Conservation (phyloP, 1,139 yeast genomes). For the Candida frijolesensis region DNA sequence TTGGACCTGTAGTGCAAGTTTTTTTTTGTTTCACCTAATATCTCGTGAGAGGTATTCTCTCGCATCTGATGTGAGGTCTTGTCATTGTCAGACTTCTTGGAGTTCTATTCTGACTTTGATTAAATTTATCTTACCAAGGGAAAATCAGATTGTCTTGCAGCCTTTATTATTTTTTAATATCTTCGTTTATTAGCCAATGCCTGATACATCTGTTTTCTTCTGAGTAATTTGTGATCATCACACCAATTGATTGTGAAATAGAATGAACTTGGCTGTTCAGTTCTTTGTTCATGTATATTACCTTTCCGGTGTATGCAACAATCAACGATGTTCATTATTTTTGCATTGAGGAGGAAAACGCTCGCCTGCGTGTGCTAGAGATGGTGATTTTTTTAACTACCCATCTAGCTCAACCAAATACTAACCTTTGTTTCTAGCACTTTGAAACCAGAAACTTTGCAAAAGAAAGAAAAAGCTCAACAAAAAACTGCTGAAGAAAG, state of each 20-base stretch:
- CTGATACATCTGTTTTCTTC: slow-evolving; percentile 54
- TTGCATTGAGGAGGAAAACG: slow-evolving; percentile 20
- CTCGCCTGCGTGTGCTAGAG: slow-evolving; percentile 9
- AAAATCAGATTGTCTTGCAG: slow-evolving; percentile 52
- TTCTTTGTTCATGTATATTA: slow-evolving; percentile 32
- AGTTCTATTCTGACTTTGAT: slow-evolving; percentile 23
- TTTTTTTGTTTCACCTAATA: slow-evolving; percentile 8
- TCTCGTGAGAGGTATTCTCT: slow-evolving; percentile 13
- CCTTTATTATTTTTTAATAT: slow-evolving; percentile 19
- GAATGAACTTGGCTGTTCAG: slow-evolving; percentile 53
- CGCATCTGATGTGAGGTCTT: slow-evolving; percentile 24
- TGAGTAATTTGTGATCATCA: slow-evolving; percentile 25
- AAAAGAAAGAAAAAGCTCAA: slow-evolving; percentile 92
- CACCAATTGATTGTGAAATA: slow-evolving; percentile 28
- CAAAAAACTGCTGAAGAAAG: slow-evolving; percentile 85
- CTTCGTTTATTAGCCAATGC: slow-evolving; percentile 44
- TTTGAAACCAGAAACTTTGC: slow-evolving; percentile 85
- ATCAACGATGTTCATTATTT: slow-evolving; percentile 15
- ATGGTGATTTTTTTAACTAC: not conserved
- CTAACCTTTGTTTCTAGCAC: slow-evolving; percentile 44
- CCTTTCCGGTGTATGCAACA: slow-evolving; percentile 30
- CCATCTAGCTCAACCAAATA: slow-evolving; percentile 17
- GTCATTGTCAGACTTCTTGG: slow-evolving; percentile 19
- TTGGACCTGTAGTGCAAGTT: slow-evolving; percentile 9
- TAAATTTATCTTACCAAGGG: slow-evolving; percentile 37